These are phyloP conservation scores for Pseudonitzschia pungens DNA, from an alignment of 108 stramenopile species.

Conservation along the genomic window DNA sequence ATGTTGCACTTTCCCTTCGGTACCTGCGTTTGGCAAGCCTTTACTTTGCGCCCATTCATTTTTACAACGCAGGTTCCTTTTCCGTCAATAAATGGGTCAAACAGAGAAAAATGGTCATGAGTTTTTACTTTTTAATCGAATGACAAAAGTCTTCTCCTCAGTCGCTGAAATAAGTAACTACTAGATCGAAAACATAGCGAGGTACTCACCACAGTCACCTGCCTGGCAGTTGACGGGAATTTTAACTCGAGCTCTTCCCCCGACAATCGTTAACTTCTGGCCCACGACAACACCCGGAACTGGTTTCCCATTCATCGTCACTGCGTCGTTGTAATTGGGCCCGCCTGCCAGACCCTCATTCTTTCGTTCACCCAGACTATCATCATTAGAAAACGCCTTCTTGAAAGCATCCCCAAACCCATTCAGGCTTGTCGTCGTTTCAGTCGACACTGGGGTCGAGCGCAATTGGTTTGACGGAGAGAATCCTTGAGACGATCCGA, in stretches of 20 bases:
- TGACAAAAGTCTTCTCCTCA: no score
- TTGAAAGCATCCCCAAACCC: slow-evolving; percentile 70
- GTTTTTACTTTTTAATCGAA: neutral
- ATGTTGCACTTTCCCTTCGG: slow-evolving; percentile 64
- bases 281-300: slow-evolving; percentile 75
- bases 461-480: neutral
- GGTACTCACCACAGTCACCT: slow-evolving; percentile 70
- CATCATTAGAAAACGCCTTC: slow-evolving; percentile 81
- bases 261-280: slow-evolving; percentile 77
- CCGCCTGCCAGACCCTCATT: slow-evolving; percentile 73
- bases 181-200: neutral
- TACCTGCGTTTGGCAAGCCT: slow-evolving; percentile 71
- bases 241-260: slow-evolving; percentile 70
- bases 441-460: neutral
- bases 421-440: slow-evolving; percentile 48
- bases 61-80: slow-evolving; percentile 60
- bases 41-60: slow-evolving; percentile 79
- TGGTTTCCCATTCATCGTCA: slow-evolving; percentile 79
- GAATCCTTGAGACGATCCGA: slow-evolving; percentile 3
- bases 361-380: slow-evolving; percentile 58
- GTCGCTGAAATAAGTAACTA: neutral
- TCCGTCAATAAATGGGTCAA: neutral
- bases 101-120: neutral
- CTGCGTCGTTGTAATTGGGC: slow-evolving; percentile 73
- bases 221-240: slow-evolving; percentile 86